These are phyloP conservation scores for Microdochium paspali DNA, from an alignment of 2,329 filamentous ascomycete genomes.

Conservation along the genomic window DNA sequence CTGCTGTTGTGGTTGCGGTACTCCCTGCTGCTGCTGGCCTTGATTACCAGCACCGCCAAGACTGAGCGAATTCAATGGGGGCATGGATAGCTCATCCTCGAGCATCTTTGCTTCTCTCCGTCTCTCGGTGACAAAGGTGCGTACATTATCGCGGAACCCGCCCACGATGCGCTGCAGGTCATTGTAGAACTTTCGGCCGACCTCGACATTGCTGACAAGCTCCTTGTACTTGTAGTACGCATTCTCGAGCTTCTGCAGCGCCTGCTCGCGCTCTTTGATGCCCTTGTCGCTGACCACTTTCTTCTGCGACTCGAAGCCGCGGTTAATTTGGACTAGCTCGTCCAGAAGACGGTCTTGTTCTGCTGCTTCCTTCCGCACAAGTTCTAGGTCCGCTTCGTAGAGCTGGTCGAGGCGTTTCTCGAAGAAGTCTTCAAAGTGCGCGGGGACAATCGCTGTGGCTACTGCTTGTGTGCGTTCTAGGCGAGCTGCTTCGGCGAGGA, in stretches of 20 bases:
- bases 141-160: conserved; percentile 66
- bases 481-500: conserved; percentile 73
- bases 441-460: conserved; percentile 73
- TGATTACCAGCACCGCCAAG: conserved; percentile 10
- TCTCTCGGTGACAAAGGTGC: conserved; percentile 70
- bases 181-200: conserved; percentile 93
- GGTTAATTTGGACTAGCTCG: conserved; percentile 66
- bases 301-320: conserved; percentile 65
- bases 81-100: conserved; percentile 22
- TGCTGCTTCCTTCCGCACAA: conserved; percentile 58
- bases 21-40: conserved; percentile 12
- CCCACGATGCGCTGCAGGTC: conserved; percentile 83
- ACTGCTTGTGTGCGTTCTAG: conserved; percentile 74
- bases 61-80: conserved; percentile 16
- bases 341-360: conserved; percentile 67
- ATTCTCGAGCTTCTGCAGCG: conserved; percentile 78
- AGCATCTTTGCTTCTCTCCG: conserved; percentile 71
- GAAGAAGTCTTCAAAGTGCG: conserved; percentile 88
- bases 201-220: conserved; percentile 83
- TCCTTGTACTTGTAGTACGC: conserved; percentile 97
- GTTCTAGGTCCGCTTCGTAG: conserved; percentile 71
- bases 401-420: conserved; percentile 64
- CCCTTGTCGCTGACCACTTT: conserved; percentile 53
- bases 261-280: conserved; percentile 69
- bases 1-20: conserved; percentile 15